phyloP scores from a whole-genome alignment of 768 basidiomycete genomes.

The Trametes cinnabarina region DNA sequence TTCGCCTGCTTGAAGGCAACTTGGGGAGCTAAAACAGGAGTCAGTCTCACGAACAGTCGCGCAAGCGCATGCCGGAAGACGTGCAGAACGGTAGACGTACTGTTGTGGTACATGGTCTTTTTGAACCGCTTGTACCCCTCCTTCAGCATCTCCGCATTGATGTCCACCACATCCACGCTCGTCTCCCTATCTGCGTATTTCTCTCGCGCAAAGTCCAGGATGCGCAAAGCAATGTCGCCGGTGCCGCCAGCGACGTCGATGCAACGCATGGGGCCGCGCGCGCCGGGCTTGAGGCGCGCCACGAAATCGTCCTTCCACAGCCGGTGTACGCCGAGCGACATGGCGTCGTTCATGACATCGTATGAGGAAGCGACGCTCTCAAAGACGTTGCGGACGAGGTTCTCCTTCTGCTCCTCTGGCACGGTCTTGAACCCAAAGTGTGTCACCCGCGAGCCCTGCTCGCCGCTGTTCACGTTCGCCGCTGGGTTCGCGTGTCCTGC shows the following conservation, averaged over 20 bases:
- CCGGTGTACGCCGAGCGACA: constrained; percentile 92
- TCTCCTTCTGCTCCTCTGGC: constrained; percentile 83
- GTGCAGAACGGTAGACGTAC: constrained; percentile 44
- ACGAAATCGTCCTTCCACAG: constrained; percentile 96
- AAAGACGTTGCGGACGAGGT: constrained; percentile 90
- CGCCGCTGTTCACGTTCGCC: constrained; percentile 9
- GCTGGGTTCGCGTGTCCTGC: constrained; percentile 1
- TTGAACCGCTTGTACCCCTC: constrained; percentile 90
- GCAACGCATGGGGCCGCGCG: constrained; percentile 70
- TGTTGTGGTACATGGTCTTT: constrained; percentile 97
- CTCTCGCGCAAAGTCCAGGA: constrained; percentile 87
- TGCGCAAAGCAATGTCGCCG: constrained; percentile 93
- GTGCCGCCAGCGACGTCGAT: constrained; percentile 98
- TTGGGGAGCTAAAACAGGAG: constrained; percentile 69
- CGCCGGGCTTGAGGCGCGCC: constrained; percentile 69
- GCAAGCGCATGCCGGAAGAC: background rate
- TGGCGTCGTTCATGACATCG: constrained; percentile 99
- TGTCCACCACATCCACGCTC: constrained; percentile 86
- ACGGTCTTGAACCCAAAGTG: constrained; percentile 95
- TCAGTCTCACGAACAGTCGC: background rate
- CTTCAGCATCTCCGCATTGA: constrained; percentile 93
- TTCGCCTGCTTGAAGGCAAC: constrained; percentile 92
- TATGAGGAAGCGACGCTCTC: constrained; percentile 93
- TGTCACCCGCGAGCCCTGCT: constrained; percentile 44
- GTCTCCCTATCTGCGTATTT: constrained; percentile 89